These are phyloP conservation scores for Neoscytalidium dimidiatum DNA, from an alignment of 2,329 filamentous ascomycete species.

Conservation along the genomic window DNA sequence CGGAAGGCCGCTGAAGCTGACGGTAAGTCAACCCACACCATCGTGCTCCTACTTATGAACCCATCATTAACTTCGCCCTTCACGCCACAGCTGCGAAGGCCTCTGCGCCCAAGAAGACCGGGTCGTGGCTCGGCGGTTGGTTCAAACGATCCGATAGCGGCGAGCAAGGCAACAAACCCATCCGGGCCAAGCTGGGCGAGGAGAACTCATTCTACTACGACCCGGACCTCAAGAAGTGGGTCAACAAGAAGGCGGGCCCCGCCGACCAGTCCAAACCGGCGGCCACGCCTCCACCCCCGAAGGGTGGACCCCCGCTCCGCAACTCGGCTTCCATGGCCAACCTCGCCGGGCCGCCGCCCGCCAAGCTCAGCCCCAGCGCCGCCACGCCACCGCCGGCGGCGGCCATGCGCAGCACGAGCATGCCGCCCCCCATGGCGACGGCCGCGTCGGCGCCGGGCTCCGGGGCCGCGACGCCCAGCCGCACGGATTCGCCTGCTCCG, in stretches of 20 bases:
- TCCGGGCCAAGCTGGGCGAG: slow-evolving; percentile 91
- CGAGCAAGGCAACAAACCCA: slow-evolving; percentile 64
- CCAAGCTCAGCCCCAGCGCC: neutral
- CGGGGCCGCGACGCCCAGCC: slow-evolving; percentile 34
- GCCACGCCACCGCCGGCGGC: neutral
- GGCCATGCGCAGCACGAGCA: slow-evolving; percentile 30
- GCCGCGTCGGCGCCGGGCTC: slow-evolving; percentile 25
- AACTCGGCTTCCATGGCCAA: slow-evolving; percentile 53
- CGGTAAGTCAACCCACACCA: slow-evolving; percentile 42
- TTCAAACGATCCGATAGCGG: slow-evolving; percentile 70
- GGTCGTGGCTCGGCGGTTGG: slow-evolving; percentile 85
- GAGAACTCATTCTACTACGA: slow-evolving; percentile 93
- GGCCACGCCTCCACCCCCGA: slow-evolving; percentile 76
- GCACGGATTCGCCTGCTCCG: slow-evolving; percentile 36
- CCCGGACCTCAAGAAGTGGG: slow-evolving; percentile 94
- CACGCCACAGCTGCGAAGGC: slow-evolving; percentile 59
- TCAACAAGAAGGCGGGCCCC: slow-evolving; percentile 86
- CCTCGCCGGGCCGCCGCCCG: slow-evolving; percentile 23
- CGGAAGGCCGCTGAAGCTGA: slow-evolving; percentile 75
- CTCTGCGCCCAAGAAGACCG: slow-evolving; percentile 50
- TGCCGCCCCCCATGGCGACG: slow-evolving; percentile 37
- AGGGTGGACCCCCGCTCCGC: slow-evolving; percentile 51
- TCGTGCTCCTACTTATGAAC: neutral
- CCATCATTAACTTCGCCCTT: neutral
- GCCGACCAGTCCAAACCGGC: slow-evolving; percentile 60